Base-by-base conservation (phyloP, 2,329 filamentous ascomycete genomes). In the Gremmenia infestans region DNA sequence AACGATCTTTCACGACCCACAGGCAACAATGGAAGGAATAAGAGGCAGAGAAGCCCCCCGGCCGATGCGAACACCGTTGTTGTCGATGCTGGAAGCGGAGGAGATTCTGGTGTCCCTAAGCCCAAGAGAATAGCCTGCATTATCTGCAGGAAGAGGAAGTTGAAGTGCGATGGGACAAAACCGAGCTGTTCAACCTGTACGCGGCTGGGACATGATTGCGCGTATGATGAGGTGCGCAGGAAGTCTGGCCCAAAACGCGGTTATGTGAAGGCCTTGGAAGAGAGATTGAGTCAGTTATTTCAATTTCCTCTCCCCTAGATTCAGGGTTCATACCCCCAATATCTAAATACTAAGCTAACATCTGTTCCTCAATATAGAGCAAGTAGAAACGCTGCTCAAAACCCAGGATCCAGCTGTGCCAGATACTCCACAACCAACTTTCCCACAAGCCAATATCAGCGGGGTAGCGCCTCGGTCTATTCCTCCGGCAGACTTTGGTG, bases 91-190 rank as follows among this genome's bases (percentile, higher is more conserved):
- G 67, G 70, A 54, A 74, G 75, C 57, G 75, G 77, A 58, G 71
- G 60, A 43, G 79, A 81, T 63, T 84, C 85, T 61, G 78, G 72
- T 65, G 78, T 90, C 22, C 86, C 88, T 50, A 89, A 89, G 67
- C 86, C 87, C n/a, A 97, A 97, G 78, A 84, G 93, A 64, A 88
- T 97, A 66, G 94, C 94, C 39, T 99, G 94, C 72, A 89, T 96
- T 69, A 86, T 97, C 60, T 99, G 94, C 71, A 81, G 93, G 66
- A 94, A 92, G 74, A 82, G 93, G 70, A 97, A 97, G 75, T 78
- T 97, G 75, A 80, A 81, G 70, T 88, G 85, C 66, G 85, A 89
- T 70, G 84, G 85, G 19, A 74, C 74, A 46, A 81, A 81, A 60
- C 85, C 85, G n/a, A 81, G 79, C 45, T 88, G 86, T 65, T 82